phyloP scores from a whole-genome alignment of 441 rosid genomes.

The Euphorbia neoarborescens region DNA sequence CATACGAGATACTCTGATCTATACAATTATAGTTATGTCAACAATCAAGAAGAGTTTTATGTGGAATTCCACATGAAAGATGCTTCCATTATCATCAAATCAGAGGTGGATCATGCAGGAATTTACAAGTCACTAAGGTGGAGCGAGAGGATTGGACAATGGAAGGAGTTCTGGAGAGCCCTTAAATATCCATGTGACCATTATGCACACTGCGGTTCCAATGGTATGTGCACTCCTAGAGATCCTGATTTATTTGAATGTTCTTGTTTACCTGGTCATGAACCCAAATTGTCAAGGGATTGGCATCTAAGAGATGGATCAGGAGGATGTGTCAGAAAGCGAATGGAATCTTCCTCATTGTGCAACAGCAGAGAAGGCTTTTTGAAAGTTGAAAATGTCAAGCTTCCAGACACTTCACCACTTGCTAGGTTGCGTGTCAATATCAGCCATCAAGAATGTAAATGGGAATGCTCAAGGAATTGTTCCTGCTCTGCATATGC shows the following conservation, averaged over 20 bases:
- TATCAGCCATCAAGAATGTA: constrained; percentile 13
- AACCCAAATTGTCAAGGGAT: constrained; percentile 6
- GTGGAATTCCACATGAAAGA: background rate
- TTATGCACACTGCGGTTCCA: constrained; percentile 28
- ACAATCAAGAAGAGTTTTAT: constrained; percentile 18
- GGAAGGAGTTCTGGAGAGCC: constrained; percentile 16
- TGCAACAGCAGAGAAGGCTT: constrained; percentile 25
- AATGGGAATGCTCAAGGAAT: constrained; percentile 18
- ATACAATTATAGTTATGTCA: background rate
- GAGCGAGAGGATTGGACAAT: constrained; percentile 15
- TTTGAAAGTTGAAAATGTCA: constrained; percentile 13
- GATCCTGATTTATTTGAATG: constrained; percentile 10
- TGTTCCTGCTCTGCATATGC: constrained; percentile 23
- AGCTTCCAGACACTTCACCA: constrained; percentile 23
- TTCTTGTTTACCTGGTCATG: constrained; percentile 27
- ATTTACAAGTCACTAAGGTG: background rate
- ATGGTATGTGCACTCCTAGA: constrained; percentile 15
- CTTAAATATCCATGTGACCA: constrained; percentile 21
- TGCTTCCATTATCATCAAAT: constrained; percentile 13
- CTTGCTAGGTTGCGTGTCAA: constrained; percentile 7
- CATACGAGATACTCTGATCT: background rate
- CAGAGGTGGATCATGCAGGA: constrained; percentile 16
- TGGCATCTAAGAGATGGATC: constrained; percentile 18
- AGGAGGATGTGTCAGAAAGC: constrained; percentile 26
- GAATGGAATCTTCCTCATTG: background rate